Percentiles rank a stretch among this genome's conserved stretches.
phyloP scores from a whole-genome alignment of 148 eudicot genomes.

The Amaranthus cruentus region DNA sequence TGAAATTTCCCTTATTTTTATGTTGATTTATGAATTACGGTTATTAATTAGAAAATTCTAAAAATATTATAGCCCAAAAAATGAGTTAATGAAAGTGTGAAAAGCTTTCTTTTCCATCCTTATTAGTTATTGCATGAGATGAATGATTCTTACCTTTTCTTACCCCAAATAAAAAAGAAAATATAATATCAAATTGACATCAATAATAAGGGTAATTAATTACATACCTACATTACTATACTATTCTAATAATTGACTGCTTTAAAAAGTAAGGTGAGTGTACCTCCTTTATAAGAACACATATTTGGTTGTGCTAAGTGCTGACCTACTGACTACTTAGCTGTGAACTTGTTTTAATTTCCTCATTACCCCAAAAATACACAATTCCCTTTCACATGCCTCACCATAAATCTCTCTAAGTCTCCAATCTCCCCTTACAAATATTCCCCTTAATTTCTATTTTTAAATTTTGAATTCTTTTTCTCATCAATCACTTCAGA shows the following conservation, averaged over 20 bases:
- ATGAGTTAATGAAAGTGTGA: too few relatives aligned
- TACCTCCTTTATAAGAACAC: neutral
- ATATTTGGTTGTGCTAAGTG: neutral
- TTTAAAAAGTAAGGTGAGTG: neutral
- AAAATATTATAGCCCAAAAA: too few relatives aligned
- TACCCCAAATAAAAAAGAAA: too few relatives aligned
- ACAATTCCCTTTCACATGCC: slow-evolving; percentile 23
- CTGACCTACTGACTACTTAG: neutral
- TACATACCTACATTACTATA: slow-evolving; percentile 3
- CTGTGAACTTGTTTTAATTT: neutral
- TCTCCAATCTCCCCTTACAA: slow-evolving; percentile 7
- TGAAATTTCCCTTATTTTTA: too few relatives aligned
- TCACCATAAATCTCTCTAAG: slow-evolving; percentile 20
- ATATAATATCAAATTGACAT: too few relatives aligned
- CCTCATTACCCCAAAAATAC: neutral
- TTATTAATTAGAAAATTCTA: too few relatives aligned
- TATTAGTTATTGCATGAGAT: too few relatives aligned
- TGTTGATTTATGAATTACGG: too few relatives aligned
- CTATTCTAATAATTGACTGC: neutral
- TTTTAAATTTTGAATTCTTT: neutral
- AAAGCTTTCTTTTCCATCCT: too few relatives aligned
- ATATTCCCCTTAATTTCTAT: slow-evolving; percentile 10
- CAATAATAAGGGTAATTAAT: neutral
- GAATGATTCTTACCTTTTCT: too few relatives aligned
- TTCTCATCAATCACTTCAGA: neutral